These are phyloP conservation scores for Vanrija sp. DNA, from an alignment of 1,284 basidiomycete species.

Conservation along the genomic window DNA sequence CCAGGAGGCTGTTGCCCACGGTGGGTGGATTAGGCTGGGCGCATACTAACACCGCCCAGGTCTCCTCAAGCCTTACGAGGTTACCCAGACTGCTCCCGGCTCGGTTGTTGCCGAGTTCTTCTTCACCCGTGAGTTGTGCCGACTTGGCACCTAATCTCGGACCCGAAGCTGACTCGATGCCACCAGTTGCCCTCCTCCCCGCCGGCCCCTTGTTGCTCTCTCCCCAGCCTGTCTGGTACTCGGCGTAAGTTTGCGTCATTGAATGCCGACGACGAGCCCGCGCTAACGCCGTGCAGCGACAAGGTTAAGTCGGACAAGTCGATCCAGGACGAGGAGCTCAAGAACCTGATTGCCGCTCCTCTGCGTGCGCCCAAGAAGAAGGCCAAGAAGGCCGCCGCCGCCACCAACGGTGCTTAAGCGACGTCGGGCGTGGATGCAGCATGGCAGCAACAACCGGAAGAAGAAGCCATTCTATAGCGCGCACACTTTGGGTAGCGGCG, in stretches of 20 bases:
- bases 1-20: constrained; percentile 92
- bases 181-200: constrained; percentile 72
- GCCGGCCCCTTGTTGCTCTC: constrained; percentile 81
- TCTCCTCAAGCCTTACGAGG: constrained; percentile 48
- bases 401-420: constrained; percentile 2
- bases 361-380: constrained; percentile 88
- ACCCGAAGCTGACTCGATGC: constrained; percentile 40
- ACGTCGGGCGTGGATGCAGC: not conserved
- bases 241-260: constrained; percentile 54
- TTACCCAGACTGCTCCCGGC: constrained; percentile 66
- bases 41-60: constrained; percentile 15
- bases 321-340: constrained; percentile 79
- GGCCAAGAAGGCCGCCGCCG: constrained; percentile 71
- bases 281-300: constrained; percentile 45
- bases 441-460: too few relatives aligned
- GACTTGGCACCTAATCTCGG: too few relatives aligned
- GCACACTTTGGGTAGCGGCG: too few relatives aligned
- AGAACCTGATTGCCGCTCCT: constrained; percentile 69
- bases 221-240: constrained; percentile 86
- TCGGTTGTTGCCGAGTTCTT: constrained; percentile 89
- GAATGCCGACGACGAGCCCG: too few relatives aligned
- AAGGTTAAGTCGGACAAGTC: constrained; percentile 76
- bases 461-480: too few relatives aligned
- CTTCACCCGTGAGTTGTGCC: constrained; percentile 61
- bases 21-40: constrained; percentile 26